Evolutionary conservation across 129 eudicot genomes (phyloP), one percentile per base, ranked within the genome.

Genomic region (Chrysanthemum lavandulifolium): DNA sequence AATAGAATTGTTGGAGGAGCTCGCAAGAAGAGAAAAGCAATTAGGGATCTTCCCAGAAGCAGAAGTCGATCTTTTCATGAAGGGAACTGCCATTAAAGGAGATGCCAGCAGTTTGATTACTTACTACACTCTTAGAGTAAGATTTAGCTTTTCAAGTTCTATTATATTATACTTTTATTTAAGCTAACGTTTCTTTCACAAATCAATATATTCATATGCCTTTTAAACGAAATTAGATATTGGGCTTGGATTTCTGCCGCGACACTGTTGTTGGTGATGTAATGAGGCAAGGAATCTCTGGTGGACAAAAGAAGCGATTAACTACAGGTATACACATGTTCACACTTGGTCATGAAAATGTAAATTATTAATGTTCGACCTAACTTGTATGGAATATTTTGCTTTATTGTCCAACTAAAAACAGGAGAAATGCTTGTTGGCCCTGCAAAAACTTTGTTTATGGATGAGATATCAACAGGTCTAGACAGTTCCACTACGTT

Each of bases 391-490:
- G 36, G 54, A 6, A 10, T 15, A 66, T 43, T 45, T 65, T 12
- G 10, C 6, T 5, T 25, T 43, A 4, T 8, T 45, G 12, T 13
- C 48, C 6, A 67, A 56, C 10, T 12, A 10, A 73, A 65, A 40
- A 72, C 87, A 91, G 94, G 97, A 11, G 97, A 91, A 75, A 88
- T 91, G 96, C 80, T 91, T 58, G 97, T 91, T 47, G 97, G 97
- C 59, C 97, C 97, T 33, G 84, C 97, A 57, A 91, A 88, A 69
- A 79, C 90, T 21, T 76, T 91, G 65, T 86, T 91, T 78, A 91
- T 91, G 97, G 96, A 91, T 23, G 97, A 91, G 79, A 91, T 91
- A 78, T 91, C 97, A 61, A 91, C 96, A 0, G 97, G 97, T 45
- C 82, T 91, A 33, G 97, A 91, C 82, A 91, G 97, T 60, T 88